Evolutionary conservation across 1,284 basidiomycete genomes (phyloP), one percentile per base, ranked within the genome.

Genomic region (Pascua guehoae): DNA sequence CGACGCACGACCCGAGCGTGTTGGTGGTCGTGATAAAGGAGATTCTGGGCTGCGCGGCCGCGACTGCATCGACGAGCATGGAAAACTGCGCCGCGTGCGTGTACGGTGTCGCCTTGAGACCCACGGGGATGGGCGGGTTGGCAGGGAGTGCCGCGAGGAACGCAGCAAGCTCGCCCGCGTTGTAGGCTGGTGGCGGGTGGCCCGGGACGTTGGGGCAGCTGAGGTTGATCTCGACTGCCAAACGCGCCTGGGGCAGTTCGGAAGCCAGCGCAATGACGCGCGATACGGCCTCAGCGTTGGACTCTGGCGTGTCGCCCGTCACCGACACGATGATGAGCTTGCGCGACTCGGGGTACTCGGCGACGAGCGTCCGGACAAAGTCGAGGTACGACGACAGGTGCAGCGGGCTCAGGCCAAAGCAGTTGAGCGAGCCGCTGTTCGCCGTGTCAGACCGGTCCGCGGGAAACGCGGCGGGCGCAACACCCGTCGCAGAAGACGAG

Each of bases 191-290:
- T 14, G 60, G 60, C 10, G 60, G 60, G 42, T 50, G 53, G 45
- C 54, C 57, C 8, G 60, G 60, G 12, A 62, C 60, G 41, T 62
- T 62, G 8, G 60, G 60, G 46, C 60, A 62, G 10, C 51, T 54
- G 8, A 62, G 57, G 51, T 62, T 62, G 46, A 62, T 53, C 48
- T 62, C 60, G 36, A 62, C 51, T 0, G 60, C 60, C 5, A 62
- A 45, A 1, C 12, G 4, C 2, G 56, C 18, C 4, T 32, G 24
- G 24, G 24, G 24, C 1, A 57, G 43, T 12, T 15, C 39, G 5
- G 40, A 17, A 1, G 46, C 37, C 12, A 45, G 14, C 12, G 24
- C 24, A 12, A 62, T 53, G 8, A 58, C 60, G 8, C 38, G 38
- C 37, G 45, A 51, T 7, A 60, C 51, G 14, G 58, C 58, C 10